phyloP scores from a whole-genome alignment of 2,329 filamentous ascomycete genomes.

The Phialocephala subalpina region DNA sequence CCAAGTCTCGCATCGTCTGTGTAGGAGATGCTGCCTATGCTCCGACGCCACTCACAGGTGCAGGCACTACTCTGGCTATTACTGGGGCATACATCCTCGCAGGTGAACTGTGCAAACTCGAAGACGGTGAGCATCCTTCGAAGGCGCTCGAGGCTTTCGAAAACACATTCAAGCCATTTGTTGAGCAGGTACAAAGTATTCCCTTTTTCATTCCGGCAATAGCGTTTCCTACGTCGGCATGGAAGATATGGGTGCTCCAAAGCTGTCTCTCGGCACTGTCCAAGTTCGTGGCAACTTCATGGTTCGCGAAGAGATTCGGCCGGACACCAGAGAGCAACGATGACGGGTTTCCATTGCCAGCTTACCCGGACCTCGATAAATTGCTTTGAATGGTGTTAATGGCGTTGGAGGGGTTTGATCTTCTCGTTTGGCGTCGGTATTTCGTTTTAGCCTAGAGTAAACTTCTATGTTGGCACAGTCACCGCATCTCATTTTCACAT shows the following conservation, averaged over 20 bases:
- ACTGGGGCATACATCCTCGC: slow-evolving; percentile 63
- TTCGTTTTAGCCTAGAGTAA: no score
- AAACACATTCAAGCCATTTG: neutral
- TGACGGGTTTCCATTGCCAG: no score
- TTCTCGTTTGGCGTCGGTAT: no score
- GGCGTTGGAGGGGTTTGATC: no score
- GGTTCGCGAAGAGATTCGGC: no score
- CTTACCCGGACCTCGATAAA: no score
- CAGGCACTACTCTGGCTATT: slow-evolving; percentile 58
- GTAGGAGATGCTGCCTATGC: slow-evolving; percentile 66
- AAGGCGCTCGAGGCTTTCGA: neutral
- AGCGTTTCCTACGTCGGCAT: neutral
- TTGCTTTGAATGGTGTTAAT: no score
- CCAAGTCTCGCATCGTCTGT: slow-evolving; percentile 52
- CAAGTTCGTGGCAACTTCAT: no score
- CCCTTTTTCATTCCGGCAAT: neutral
- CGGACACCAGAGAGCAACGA: no score
- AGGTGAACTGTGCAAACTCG: slow-evolving; percentile 42
- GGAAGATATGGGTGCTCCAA: neutral
- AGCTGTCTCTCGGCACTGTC: no score
- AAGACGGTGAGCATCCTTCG: neutral
- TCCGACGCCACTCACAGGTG: slow-evolving; percentile 57
- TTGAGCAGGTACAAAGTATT: neutral
- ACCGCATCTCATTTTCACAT: no score
- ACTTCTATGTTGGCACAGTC: no score